Base-by-base conservation (phyloP, 495 filamentous ascomycete species). In the Aspergillus incahuasiensis region DNA sequence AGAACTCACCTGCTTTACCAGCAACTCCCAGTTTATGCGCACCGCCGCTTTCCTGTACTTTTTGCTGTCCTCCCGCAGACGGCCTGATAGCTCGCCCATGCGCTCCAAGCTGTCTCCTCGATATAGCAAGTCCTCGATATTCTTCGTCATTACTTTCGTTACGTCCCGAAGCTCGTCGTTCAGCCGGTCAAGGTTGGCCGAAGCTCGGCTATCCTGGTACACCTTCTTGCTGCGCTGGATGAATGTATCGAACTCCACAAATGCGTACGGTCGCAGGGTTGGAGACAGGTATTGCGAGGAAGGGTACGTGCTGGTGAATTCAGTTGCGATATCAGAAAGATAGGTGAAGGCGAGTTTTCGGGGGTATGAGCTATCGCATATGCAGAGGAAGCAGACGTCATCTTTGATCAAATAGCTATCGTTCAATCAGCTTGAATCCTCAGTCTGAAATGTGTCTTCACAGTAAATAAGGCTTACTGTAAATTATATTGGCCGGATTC, bases 101-200 rank as follows among this genome's bases (percentile, higher is more conserved):
- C 90, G 81, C 74, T 99, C 95, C 58, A 99, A 73, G 64, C 86
- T 94, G 66, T 97, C 94, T 8, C 94, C 94, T 51, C 94, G 80
- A 66, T 99, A 99, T 54, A 99, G 70, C 66, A 99, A 72, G 69
- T 99, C 94, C 76, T 99, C 94, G 65, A 99, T 99, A 70, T 99
- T 99, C 82, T 97, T 99, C 30, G 94, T 97, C 94, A 99, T 99
- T 60, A 97, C 92, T 71, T 95, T 90, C 13, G 94, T 97, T 49
- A 99, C 94, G 80, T 97, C 94, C 63, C 91, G 85, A 41, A 99
- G 81, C 78, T 99, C 94, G 67, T 96, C 89, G 63, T 97, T 96
- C 58, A 96, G 73, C 63, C 89, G 89, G 68, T 90, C 89, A 40
- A 97, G 79, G 69, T 96, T 97, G 56, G 80, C 76, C 6, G 88